phyloP scores from a whole-genome alignment of 1,139 yeast genomes.

The Candida sanyaensis region DNA sequence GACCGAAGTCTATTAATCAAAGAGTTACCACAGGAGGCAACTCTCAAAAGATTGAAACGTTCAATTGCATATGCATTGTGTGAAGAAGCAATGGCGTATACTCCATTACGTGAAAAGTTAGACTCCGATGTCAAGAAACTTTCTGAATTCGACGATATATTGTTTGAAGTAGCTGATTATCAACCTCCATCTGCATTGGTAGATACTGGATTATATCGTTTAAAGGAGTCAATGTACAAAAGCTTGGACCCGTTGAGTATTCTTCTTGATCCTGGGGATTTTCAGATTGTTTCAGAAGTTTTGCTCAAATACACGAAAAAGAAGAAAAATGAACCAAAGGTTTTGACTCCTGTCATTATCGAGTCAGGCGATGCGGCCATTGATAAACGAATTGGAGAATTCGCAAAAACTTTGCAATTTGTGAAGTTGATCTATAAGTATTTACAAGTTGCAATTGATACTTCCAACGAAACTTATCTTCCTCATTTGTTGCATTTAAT shows the following conservation, averaged over 20 bases:
- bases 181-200: constrained; percentile 42
- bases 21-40: constrained; percentile 23
- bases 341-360: constrained; percentile 35
- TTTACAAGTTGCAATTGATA: constrained; percentile 51
- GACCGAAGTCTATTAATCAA: constrained; percentile 52
- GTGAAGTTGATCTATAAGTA: constrained; percentile 60
- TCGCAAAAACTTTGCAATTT: constrained; percentile 54
- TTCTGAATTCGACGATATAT: constrained; percentile 36
- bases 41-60: constrained; percentile 27
- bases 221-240: constrained; percentile 40
- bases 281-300: constrained; percentile 36
- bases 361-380: constrained; percentile 40
- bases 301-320: constrained; percentile 28
- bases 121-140: constrained; percentile 37
- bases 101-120: constrained; percentile 42
- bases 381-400: constrained; percentile 44
- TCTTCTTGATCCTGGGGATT: constrained; percentile 34
- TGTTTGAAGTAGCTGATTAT: constrained; percentile 42
- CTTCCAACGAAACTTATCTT: constrained; percentile 54
- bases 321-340: constrained; percentile 36
- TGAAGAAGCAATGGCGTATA: constrained; percentile 55
- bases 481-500: constrained; percentile 64
- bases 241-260: constrained; percentile 42
- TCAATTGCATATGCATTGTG: constrained; percentile 50
- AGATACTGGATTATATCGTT: constrained; percentile 46